Base-by-base conservation (phyloP, 2,329 filamentous ascomycete species). In the Fusarium protoensiforme region DNA sequence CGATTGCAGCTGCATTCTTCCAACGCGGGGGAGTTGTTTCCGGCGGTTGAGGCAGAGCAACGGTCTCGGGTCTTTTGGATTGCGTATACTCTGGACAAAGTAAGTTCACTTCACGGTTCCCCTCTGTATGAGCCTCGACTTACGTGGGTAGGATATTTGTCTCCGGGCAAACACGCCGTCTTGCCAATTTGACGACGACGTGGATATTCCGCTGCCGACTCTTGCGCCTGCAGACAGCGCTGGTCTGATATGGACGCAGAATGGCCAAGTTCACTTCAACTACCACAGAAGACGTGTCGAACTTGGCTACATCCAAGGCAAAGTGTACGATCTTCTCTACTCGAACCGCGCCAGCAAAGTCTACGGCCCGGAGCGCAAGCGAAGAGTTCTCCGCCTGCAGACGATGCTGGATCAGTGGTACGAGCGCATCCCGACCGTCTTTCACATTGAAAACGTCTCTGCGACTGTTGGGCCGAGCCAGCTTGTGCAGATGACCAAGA, bases 31-130 rank as follows among this genome's bases (percentile, higher is more conserved):
- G 65, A 74, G 13, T 62, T 65, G 0, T 80, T 80, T 14, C 59
- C 80, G 0, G 70, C 78, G 0, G 79, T 80, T 0, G 79, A 83
- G 5, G 77, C 77, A 2, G 76, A 79, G n/a, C 82, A 84, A 33
- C 74, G 83, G 29, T 76, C 77, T 4, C 76, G 83, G 0, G 76
- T 85, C 2, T 85, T 85, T 48, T 85, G 83, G 84, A 79, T 84
- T 9, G 81, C 82, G 4, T 85, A 85, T 39, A 74, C 73, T 5
- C 72, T 85, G 7, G 84, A 85, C 61, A 85, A 84, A 76, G 83
- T 84, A 61, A 51, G 61, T 16, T 29, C 7, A 9, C 1, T 16
- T 29, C 7, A 9, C 1, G 4, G 5, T 0, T 2, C 1, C 2
- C 0, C 6, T 2, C 3, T 13, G 9, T 0, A 11, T 6, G 22